Evolutionary conservation across 345 rosid genomes (phyloP).

Genomic region (Eucalyptus microcorys): DNA sequence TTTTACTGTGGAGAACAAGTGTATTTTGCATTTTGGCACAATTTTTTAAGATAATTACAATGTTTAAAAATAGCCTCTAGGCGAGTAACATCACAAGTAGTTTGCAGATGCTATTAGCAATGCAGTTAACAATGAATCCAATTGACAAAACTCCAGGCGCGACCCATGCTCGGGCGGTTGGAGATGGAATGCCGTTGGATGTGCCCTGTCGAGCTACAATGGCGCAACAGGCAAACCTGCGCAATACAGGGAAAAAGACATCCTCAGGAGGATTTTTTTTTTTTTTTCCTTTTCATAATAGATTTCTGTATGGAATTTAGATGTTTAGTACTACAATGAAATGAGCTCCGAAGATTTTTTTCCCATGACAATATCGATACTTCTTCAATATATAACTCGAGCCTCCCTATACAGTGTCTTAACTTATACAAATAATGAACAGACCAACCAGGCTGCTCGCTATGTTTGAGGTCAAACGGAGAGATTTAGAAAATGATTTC

Average conservation of each 20-base stretch:
- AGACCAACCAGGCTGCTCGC: background rate
- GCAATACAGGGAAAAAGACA: background rate
- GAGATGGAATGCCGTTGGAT: background rate
- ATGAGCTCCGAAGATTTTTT: accelerated
- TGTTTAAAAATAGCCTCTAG: background rate
- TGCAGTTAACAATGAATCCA: background rate
- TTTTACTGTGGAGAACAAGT: too few relatives aligned
- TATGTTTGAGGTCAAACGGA: background rate
- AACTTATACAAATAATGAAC: too few relatives aligned
- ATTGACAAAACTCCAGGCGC: background rate
- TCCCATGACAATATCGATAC: too few relatives aligned
- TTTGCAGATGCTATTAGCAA: background rate
- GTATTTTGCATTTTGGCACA: too few relatives aligned
- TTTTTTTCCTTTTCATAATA: too few relatives aligned
- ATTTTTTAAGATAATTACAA: too few relatives aligned
- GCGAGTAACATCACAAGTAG: background rate
- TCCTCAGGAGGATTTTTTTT: background rate
- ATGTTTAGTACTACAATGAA: too few relatives aligned
- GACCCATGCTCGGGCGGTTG: background rate
- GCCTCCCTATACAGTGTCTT: too few relatives aligned
- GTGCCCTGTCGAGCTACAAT: too few relatives aligned
- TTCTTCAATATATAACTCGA: too few relatives aligned
- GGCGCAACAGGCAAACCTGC: background rate
- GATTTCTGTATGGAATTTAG: too few relatives aligned
- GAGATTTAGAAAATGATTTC: background rate